Conservation (phyloP, 2,329 filamentous ascomycete genomes). For the Aspergillus tamarii region DNA sequence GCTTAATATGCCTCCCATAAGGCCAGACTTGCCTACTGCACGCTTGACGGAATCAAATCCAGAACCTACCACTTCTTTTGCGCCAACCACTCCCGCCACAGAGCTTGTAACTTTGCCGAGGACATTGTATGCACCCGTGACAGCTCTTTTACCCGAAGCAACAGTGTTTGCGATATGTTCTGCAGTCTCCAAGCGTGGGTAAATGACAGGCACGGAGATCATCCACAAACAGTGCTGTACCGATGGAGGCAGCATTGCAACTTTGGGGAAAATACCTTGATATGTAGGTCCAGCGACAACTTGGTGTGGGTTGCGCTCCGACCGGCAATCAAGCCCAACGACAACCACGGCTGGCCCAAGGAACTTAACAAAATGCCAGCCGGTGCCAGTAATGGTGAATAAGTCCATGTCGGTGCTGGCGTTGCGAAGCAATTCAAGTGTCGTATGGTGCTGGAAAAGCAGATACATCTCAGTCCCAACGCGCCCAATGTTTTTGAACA, state of each 20-base stretch:
- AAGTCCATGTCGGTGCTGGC: slow-evolving; percentile 86
- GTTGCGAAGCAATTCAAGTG: slow-evolving; percentile 87
- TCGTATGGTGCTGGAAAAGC: slow-evolving; percentile 97
- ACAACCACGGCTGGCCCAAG: slow-evolving; percentile 89
- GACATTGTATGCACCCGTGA: slow-evolving; percentile 95
- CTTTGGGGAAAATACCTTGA: slow-evolving; percentile 94
- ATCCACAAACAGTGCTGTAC: slow-evolving; percentile 98
- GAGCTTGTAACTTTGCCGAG: slow-evolving; percentile 93
- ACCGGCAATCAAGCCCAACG: slow-evolving; percentile 87
- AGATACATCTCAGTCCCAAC: slow-evolving; percentile 98
- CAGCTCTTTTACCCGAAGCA: slow-evolving; percentile 92
- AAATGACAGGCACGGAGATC: slow-evolving; percentile 86
- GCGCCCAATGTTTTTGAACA: slow-evolving; percentile 97
- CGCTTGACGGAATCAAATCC: slow-evolving; percentile 96
- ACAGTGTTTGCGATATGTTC: slow-evolving; percentile 91
- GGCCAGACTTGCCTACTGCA: slow-evolving; percentile 88
- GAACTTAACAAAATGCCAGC: slow-evolving; percentile 98
- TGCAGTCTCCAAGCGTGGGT: slow-evolving; percentile 86
- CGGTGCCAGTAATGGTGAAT: slow-evolving; percentile 94
- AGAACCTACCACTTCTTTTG: slow-evolving; percentile 87
- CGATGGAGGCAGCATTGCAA: slow-evolving; percentile 84
- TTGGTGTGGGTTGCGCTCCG: slow-evolving; percentile 84
- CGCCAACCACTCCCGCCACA: slow-evolving; percentile 92
- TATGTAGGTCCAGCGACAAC: slow-evolving; percentile 97
- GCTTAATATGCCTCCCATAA: slow-evolving; percentile 95